Evolutionary conservation across 495 filamentous ascomycete species (phyloP).

Genomic region (Aspergillus baeticus): DNA sequence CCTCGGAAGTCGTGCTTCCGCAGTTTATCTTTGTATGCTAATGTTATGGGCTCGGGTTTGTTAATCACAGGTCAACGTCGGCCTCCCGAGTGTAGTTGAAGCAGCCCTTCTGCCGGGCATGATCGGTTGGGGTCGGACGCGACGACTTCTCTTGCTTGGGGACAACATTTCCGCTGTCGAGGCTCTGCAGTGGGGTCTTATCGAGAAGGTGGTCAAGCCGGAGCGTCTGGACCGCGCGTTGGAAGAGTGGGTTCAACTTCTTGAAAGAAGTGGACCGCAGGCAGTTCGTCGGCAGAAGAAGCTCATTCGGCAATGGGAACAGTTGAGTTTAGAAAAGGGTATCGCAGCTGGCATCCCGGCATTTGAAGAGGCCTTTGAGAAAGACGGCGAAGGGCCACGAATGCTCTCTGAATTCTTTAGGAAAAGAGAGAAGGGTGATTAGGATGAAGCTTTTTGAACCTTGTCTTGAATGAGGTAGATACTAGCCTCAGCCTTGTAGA

Average conservation of each 20-base stretch:
- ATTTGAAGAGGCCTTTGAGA: constrained; percentile 23
- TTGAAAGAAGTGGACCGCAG: constrained; percentile 26
- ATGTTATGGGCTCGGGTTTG: too few relatives aligned
- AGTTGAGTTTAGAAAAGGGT: constrained; percentile 17
- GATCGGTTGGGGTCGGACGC: constrained; percentile 25
- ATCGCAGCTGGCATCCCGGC: constrained; percentile 22
- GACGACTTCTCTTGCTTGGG: constrained; percentile 24
- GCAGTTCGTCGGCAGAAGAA: constrained; percentile 27
- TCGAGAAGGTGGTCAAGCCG: constrained; percentile 25
- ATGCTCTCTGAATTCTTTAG: constrained; percentile 23
- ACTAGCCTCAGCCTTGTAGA: constrained; percentile 9
- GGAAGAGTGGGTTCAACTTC: constrained; percentile 19
- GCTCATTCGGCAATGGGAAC: constrained; percentile 25
- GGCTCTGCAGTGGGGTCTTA: constrained; percentile 23
- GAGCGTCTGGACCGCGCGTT: constrained; percentile 24
- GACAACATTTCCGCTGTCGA: constrained; percentile 24
- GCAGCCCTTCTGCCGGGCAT: constrained; percentile 23
- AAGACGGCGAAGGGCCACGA: constrained; percentile 10
- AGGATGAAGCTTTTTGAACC: background rate
- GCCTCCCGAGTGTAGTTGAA: constrained; percentile 24
- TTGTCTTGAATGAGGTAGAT: background rate
- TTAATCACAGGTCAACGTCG: too few relatives aligned
- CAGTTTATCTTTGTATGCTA: constrained; percentile 12
- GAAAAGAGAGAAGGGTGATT: background rate
- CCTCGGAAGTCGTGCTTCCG: background rate